Percentiles rank a stretch among this genome's conserved stretches.
Evolutionary conservation across 306 rosid genomes (phyloP).

Genomic region (Geum urbanum): DNA sequence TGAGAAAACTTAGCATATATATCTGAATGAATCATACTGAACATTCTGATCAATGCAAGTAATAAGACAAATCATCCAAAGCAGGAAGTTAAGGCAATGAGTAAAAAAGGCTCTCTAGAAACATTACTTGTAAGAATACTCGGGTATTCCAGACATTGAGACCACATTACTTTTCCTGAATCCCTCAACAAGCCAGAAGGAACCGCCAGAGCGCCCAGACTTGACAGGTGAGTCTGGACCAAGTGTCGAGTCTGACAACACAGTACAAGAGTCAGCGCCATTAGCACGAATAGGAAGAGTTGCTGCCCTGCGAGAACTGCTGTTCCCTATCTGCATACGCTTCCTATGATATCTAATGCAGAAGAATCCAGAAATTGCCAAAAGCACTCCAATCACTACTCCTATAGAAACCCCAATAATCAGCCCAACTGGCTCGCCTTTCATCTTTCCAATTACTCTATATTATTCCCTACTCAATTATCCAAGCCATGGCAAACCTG

Average conservation of each 20-base stretch:
- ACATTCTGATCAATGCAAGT: neutral
- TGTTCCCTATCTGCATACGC: slow-evolving; percentile 88
- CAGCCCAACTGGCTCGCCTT: slow-evolving; percentile 74
- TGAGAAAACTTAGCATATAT: neutral
- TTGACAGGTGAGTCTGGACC: slow-evolving; percentile 96
- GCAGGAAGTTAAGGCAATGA: slow-evolving; percentile 7
- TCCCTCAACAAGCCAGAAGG: slow-evolving; percentile 88
- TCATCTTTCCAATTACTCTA: slow-evolving; percentile 49
- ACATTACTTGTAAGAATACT: slow-evolving; percentile 86
- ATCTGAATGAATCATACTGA: neutral
- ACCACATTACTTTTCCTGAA: slow-evolving; percentile 67
- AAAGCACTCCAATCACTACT: slow-evolving; percentile 78
- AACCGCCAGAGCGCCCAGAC: slow-evolving; percentile 52
- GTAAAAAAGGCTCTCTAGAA: slow-evolving; percentile 17
- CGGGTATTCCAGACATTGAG: slow-evolving; percentile 87
- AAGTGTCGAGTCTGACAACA: slow-evolving; percentile 79
- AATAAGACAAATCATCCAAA: slow-evolving; percentile 11
- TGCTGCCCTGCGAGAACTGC: slow-evolving; percentile 89
- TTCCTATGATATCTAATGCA: slow-evolving; percentile 78
- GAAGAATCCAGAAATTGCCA: slow-evolving; percentile 75
- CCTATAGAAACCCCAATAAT: slow-evolving; percentile 92
- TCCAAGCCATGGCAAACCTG: slow-evolving; percentile 57
- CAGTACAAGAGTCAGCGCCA: slow-evolving; percentile 75
- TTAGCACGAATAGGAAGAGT: slow-evolving; percentile 80
- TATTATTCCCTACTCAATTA: slow-evolving; percentile 34